Evolutionary conservation across 2,329 filamentous ascomycete species (phyloP), one percentile per base, ranked within the genome.

Genomic region (Raffaelea albimanens): DNA sequence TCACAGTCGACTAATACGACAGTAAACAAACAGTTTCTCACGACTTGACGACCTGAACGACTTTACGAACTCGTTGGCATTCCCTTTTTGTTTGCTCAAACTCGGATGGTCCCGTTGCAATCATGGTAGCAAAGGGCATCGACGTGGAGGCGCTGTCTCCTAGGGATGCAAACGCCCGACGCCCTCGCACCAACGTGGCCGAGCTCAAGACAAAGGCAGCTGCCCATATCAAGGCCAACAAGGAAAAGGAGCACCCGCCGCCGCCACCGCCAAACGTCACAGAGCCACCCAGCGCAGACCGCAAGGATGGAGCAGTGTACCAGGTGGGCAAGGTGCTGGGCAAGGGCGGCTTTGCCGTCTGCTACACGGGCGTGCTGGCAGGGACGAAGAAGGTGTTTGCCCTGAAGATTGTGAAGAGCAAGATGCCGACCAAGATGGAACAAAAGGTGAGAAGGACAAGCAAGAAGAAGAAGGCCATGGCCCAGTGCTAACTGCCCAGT

Each of bases 311-410:
- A 46, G 78, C 83, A 47, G 73, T 82, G 43, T 91, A 90, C 68
- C 78, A 83, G 57, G 80, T 86, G 29, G 84, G 85, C 49, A 80
- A 80, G 57, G 72, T 87, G 60, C 71, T 91, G 49, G 86, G 86
- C 22, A 90, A 87, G 65, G 86, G 86, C 42, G 86, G 86, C 10
- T 91, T 91, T 60, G 86, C 86, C 54, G 84, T 90, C 52, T 90
- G 85, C 67, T 85, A 90, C 60, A 78, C 82, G 56, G 85, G 82
- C 43, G 78, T 83, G 56, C 67, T 85, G 47, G 70, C 79, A 45
- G 78, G 82, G 11, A 78, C 78, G 5, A 83, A 76, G 58, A 80
- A 83, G 59, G 75, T 76, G 55, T 84, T 81, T 61, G 86, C 86
- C 40, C 71, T 91, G 57, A 91, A 91, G 70, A 87, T 91, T 60